phyloP scores from a whole-genome alignment of 352 stramenopile genomes.

The Pythium monospermum region DNA sequence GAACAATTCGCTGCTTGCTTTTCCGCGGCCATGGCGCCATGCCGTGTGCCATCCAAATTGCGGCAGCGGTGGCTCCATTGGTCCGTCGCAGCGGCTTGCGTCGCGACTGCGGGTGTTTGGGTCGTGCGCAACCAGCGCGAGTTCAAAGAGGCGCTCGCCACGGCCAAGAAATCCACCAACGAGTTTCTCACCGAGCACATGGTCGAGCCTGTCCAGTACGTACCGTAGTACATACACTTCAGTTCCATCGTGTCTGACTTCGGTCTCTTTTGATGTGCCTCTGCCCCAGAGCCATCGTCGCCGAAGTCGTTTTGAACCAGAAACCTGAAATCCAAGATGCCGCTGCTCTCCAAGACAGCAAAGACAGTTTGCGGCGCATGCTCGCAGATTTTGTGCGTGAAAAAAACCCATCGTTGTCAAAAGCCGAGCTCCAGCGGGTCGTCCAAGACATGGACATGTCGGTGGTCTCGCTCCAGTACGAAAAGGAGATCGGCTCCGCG shows the following conservation, averaged over 20 bases:
- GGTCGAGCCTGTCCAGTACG: constrained; percentile 64
- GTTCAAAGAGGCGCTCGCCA: constrained; percentile 44
- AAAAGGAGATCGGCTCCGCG: constrained; percentile 43
- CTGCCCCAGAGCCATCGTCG: constrained; percentile 53
- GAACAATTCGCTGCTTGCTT: constrained; percentile 53
- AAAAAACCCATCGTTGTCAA: constrained; percentile 49
- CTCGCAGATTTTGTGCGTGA: constrained; percentile 73
- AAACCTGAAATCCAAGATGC: constrained; percentile 82
- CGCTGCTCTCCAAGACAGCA: constrained; percentile 67
- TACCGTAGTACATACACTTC: constrained; percentile 4
- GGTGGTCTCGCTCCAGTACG: constrained; percentile 37
- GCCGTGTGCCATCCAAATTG: constrained; percentile 59
- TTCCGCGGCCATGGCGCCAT: constrained; percentile 45
- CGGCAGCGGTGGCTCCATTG: constrained; percentile 72
- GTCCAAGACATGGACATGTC: constrained; percentile 41
- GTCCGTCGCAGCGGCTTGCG: constrained; percentile 43
- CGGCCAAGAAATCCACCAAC: constrained; percentile 33
- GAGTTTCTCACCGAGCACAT: constrained; percentile 82
- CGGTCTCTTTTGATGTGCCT: not conserved
- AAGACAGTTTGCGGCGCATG: constrained; percentile 80
- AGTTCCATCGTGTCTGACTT: not conserved
- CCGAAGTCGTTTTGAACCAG: constrained; percentile 78
- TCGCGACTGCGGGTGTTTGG: constrained; percentile 54
- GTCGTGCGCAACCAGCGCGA: constrained; percentile 61
- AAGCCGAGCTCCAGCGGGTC: constrained; percentile 23